Evolutionary conservation across 2,329 filamentous ascomycete genomes (phyloP).

Genomic region (Plectosphaerella sp.): DNA sequence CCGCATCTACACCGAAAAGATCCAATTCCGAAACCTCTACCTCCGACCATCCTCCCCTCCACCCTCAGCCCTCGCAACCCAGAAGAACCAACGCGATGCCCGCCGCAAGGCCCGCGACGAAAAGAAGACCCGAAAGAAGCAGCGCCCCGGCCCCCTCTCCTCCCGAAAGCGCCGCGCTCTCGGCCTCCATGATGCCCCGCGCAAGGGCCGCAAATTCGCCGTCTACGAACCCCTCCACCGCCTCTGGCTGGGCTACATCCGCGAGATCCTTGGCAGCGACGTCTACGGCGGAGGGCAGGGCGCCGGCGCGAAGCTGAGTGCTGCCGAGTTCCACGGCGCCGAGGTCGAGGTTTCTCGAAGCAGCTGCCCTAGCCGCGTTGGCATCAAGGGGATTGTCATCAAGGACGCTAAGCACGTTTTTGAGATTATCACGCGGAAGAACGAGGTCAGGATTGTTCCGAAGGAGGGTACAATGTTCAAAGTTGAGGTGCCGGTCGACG

Average conservation of each 20-base stretch:
- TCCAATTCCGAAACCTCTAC: constrained; percentile 76
- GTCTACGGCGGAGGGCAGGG: constrained; percentile 50
- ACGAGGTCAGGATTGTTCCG: constrained; percentile 73
- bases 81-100: constrained; percentile 51
- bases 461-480: constrained; percentile 88
- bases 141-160: constrained; percentile 65
- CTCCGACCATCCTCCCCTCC: constrained; percentile 72
- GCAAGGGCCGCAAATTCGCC: constrained; percentile 63
- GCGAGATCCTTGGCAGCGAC: constrained; percentile 68
- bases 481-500: constrained; percentile 56
- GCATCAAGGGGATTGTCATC: constrained; percentile 80
- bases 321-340: constrained; percentile 89
- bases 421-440: constrained; percentile 70
- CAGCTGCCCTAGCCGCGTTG: constrained; percentile 75
- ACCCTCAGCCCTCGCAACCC: constrained; percentile 26
- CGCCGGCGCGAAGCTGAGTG: constrained; percentile 71
- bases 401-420: constrained; percentile 84
- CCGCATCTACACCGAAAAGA: constrained; percentile 75
- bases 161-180: constrained; percentile 71
- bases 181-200: constrained; percentile 70
- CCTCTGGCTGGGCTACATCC: constrained; percentile 82
- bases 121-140: constrained; percentile 42
- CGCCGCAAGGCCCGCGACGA: constrained; percentile 45
- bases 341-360: constrained; percentile 78
- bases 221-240: constrained; percentile 73